Conservation (phyloP, 768 basidiomycete genomes). For the Lentinus brumalis region DNA sequence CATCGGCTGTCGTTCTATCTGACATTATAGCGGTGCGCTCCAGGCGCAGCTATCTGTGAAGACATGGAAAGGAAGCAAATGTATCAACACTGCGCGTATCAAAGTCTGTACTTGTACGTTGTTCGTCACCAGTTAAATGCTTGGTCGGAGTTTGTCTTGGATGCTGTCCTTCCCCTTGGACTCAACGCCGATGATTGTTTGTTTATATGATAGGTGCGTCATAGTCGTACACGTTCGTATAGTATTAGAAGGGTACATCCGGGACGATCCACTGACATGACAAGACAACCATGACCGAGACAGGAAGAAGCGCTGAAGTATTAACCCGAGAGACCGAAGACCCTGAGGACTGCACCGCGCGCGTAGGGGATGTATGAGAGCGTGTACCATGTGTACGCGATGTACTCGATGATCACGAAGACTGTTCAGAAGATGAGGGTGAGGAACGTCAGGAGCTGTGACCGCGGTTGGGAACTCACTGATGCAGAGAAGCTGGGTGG, state of each 20-base stretch:
- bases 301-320: neutral
- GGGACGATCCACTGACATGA: neutral
- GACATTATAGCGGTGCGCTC: neutral
- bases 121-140: neutral
- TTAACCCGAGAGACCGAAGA: conserved; percentile 47
- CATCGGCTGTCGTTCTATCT: neutral
- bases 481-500: conserved; percentile 61
- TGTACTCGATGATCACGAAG: conserved; percentile 88
- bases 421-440: conserved; percentile 45
- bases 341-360: conserved; percentile 66
- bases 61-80: neutral
- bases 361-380: conserved; percentile 93
- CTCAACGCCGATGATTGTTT: too few species aligned
- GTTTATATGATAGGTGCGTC: too few species aligned
- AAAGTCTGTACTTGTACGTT: neutral
- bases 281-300: neutral
- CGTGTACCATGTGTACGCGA: conserved; percentile 90
- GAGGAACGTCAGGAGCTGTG: conserved; percentile 6
- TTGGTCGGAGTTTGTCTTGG: too few species aligned
- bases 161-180: too few species aligned
- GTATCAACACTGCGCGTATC: neutral
- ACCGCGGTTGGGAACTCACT: conserved; percentile 41
- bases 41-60: conserved; percentile 8
- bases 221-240: too few species aligned
- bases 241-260: conserved; percentile 2